Base-by-base conservation (phyloP, 1,284 basidiomycete genomes). In the Flammula alnicola region DNA sequence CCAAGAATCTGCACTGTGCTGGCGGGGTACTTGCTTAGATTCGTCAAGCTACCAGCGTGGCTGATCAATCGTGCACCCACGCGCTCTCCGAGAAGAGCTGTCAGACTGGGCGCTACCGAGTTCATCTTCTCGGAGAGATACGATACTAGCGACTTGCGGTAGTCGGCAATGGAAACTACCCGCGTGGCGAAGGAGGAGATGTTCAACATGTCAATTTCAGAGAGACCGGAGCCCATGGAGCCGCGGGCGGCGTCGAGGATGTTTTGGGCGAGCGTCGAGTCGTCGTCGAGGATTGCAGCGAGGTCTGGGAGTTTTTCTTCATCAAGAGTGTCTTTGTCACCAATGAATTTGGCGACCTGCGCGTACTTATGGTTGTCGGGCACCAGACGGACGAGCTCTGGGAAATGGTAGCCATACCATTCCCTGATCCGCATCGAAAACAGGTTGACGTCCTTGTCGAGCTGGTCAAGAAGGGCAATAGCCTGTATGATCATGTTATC, bases 401-500 rank as follows among this genome's bases (percentile, higher is more conserved):
- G 96, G 79, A 98, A 99, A 72, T 99, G 97, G 80, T 97, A 99
- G n/a, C 97, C 96, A 72, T 99, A 99, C 97, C 97, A 99, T 71
- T 99, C 96, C 60, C 96, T 82, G 46, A 98, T 88, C 46, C 96
- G 91, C 96, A 99, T 99, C 20, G 95, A 91, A 69, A 99, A 98
- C 20, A 96, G 87, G 78, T 99, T 99, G 69, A 99, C 95, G 72
- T 99, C 96, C 80, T 99, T 99, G 84, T 99, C 96, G 67, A 99
- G 89, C 67, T 98, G 95, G 77, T 99, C 96, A 63, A 98, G 91
- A 48, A 98, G 86, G 2, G 96, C 92, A 66, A 99, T 98, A 47
- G 96, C 96, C 75, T 99, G 97, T 66, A 99, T 99, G 77, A 99
- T 99, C 96, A 99, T 99, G 79, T 99, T 99, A 78, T 99, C 96